These are phyloP conservation scores for Juglanconis juglandina DNA, from an alignment of 2,329 filamentous ascomycete genomes.

Conservation along the genomic window DNA sequence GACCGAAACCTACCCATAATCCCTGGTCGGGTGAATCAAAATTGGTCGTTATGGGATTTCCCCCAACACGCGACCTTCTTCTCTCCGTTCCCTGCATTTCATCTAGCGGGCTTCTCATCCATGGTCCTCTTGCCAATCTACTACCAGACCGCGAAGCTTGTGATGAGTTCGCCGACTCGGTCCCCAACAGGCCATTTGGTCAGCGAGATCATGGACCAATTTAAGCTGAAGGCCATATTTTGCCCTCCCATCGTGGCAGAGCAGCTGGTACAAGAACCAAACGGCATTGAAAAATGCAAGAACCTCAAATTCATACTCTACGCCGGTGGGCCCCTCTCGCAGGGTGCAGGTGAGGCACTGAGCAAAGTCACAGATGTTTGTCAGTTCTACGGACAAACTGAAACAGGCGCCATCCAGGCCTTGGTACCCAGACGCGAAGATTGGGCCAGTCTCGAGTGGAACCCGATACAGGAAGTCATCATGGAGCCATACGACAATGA, in stretches of 20 bases:
- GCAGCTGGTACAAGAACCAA: constrained; percentile 16
- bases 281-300: constrained; percentile 19
- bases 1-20: constrained; percentile 15
- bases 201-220: constrained; percentile 19
- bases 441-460: constrained; percentile 23
- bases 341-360: constrained; percentile 18
- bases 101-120: constrained; percentile 19
- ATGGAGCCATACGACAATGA: constrained; percentile 20
- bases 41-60: constrained; percentile 18
- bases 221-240: constrained; percentile 18
- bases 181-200: constrained; percentile 16
- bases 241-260: constrained; percentile 20
- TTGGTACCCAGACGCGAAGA: constrained; percentile 20
- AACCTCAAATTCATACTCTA: constrained; percentile 22
- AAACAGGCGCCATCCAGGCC: constrained; percentile 19
- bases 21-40: constrained; percentile 20
- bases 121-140: constrained; percentile 20
- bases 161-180: constrained; percentile 13
- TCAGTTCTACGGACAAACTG: constrained; percentile 23
- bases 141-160: constrained; percentile 16
- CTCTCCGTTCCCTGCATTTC: constrained; percentile 20
- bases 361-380: constrained; percentile 22
- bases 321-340: constrained; percentile 21
- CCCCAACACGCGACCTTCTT: constrained; percentile 15
- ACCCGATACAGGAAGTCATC: constrained; percentile 20